These are phyloP conservation scores for Silene vulgaris DNA, from an alignment of 179 eudicot genomes.

Conservation along the genomic window DNA sequence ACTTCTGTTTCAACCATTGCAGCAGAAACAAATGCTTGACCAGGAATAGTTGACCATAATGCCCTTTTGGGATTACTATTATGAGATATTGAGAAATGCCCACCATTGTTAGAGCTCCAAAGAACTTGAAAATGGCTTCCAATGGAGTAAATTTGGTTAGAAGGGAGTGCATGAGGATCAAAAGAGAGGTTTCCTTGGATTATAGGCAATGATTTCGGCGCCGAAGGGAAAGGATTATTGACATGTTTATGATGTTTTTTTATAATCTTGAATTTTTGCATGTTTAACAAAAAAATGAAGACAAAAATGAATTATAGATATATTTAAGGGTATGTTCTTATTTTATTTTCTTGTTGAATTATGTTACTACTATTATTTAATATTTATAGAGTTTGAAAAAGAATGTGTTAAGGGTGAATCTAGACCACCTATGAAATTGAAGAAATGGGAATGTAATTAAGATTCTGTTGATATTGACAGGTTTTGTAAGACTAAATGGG, in stretches of 20 bases:
- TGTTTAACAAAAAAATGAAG: slow-evolving; percentile 17
- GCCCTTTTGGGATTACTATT: slow-evolving; percentile 45
- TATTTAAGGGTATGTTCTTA: background rate
- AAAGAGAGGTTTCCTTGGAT: slow-evolving; percentile 49
- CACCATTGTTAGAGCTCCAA: slow-evolving; percentile 64
- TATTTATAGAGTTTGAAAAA: slow-evolving; percentile 21
- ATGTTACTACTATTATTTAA: background rate
- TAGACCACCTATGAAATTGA: slow-evolving; percentile 19
- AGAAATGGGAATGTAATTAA: slow-evolving; percentile 13
- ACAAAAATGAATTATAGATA: background rate
- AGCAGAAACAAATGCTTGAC: slow-evolving; percentile 73
- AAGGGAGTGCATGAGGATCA: slow-evolving; percentile 44
- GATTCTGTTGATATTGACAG: slow-evolving; percentile 12
- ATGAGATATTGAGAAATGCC: slow-evolving; percentile 59
- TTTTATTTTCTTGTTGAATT: background rate
- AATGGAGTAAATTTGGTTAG: slow-evolving; percentile 44
- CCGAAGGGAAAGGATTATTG: slow-evolving; percentile 83
- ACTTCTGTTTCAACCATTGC: slow-evolving; percentile 76
- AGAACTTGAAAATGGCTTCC: slow-evolving; percentile 55
- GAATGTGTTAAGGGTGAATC: slow-evolving; percentile 19
- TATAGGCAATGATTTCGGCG: slow-evolving; percentile 57
- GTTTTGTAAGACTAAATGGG: too few species aligned
- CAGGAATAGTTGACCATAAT: slow-evolving; percentile 75
- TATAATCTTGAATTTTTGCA: slow-evolving; percentile 62
- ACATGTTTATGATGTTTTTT: slow-evolving; percentile 82